A percentile compares a stretch with the other conserved stretches of the same genome.
These are phyloP conservation scores for Bretschneidera sinensis DNA, from an alignment of 345 rosid genomes.

Conservation along the genomic window DNA sequence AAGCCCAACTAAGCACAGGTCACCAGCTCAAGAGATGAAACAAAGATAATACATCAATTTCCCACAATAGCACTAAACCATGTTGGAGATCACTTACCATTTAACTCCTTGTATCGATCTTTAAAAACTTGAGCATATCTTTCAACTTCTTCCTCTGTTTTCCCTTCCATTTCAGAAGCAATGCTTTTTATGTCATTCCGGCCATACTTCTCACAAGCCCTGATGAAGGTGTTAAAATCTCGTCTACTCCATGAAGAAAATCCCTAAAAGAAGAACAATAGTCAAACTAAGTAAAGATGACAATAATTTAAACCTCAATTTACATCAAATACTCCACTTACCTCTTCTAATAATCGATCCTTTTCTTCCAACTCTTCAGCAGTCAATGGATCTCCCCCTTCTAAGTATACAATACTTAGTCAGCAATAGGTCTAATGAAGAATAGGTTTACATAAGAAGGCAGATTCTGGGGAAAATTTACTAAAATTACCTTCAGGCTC, in stretches of 20 bases:
- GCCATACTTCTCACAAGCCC: conserved; percentile 98
- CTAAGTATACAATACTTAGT: conserved; percentile 30
- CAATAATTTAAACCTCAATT: conserved; percentile 14
- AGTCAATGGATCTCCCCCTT: conserved; percentile 88
- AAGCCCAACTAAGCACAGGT: background rate
- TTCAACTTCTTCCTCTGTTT: conserved; percentile 87
- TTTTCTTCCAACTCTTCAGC: conserved; percentile 97
- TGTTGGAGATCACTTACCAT: conserved; percentile 33
- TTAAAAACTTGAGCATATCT: conserved; percentile 82
- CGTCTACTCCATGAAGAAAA: conserved; percentile 96
- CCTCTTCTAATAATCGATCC: conserved; percentile 88
- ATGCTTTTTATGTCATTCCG: conserved; percentile 74
- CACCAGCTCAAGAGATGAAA: background rate
- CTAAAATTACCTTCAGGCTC: conserved; percentile 80
- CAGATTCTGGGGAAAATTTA: background rate
- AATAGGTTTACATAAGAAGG: conserved; percentile 6
- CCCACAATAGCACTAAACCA: background rate
- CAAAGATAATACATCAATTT: no score
- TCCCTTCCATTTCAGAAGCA: conserved; percentile 95
- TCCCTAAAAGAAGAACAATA: conserved; percentile 43
- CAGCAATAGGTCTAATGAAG: conserved; percentile 12
- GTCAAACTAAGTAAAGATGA: conserved; percentile 13
- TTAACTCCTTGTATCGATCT: conserved; percentile 88
- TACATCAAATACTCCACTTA: conserved; percentile 20
- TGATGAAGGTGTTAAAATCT: conserved; percentile 81